Base-by-base conservation (phyloP, 106 monocot genomes). In the Acorus gramineus region DNA sequence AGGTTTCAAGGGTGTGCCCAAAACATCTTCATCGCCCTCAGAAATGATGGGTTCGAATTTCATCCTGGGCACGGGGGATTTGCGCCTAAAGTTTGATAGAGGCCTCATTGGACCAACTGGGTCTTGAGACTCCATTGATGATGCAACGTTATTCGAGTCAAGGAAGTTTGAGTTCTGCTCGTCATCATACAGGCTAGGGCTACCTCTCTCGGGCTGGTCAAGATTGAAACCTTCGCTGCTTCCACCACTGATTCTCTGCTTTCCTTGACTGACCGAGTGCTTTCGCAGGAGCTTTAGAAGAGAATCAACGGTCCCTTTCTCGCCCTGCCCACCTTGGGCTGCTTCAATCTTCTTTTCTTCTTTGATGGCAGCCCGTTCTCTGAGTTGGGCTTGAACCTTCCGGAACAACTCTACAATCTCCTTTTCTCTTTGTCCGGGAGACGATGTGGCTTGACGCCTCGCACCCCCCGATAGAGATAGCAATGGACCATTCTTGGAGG, bases 391-490 rank as follows among this genome's bases (percentile, higher is more conserved):
- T 63, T 88, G 91, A 28, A 92, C 85, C 60, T 81, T 99, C 66
- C 78, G 78, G 59, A 99, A 92, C 45, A 99, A 61, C 80, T 86
- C 79, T 4, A 92, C 84, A 47, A 99, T 92, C 56, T 92, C 91
- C 70, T 86, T 85, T 71, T 91, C 87, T 65, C 82, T 85, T 71
- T 64, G 73, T 45, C 90, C 90, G 11, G 81, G 89, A 71, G 77
- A 65, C 45, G 93, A 72, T 70, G 86, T 81, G 11, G 84, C 81
- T 28, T 84, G 81, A 59, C 77, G 65, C 74, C 85, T 86, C 11
- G 72, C 72, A 56, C 78, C 78, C 49, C 76, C 73, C 3, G 79
- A 60, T 62, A 84, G 70, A 44, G 86, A 81, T 61, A 74, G 71
- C 11, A 79, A 12, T 14, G 91, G 72, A n/a, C 90, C 90, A 69